A percentile compares a stretch with the other conserved stretches of the same genome.
phyloP scores from a whole-genome alignment of 1,284 basidiomycete species.

The Pterulicium gracile region DNA sequence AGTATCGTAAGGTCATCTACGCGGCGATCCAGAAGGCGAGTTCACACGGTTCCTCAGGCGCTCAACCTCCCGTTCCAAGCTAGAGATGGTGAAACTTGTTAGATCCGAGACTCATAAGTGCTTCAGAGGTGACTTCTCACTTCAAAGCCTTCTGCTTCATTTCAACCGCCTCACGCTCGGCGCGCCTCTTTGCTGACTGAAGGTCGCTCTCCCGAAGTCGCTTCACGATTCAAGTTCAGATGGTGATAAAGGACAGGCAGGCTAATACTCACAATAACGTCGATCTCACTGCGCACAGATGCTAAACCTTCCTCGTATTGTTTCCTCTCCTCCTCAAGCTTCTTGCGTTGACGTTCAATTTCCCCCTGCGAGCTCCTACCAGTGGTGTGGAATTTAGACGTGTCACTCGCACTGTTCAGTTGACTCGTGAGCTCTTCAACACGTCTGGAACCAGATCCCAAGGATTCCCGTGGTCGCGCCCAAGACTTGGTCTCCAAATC shows the following conservation, averaged over 20 bases:
- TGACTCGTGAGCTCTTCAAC: slow-evolving; percentile 65
- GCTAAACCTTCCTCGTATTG: slow-evolving; percentile 46
- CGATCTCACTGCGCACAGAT: slow-evolving; percentile 45
- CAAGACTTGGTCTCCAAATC: slow-evolving; percentile 76
- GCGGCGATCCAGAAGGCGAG: slow-evolving; percentile 22
- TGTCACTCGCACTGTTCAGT: slow-evolving; percentile 42
- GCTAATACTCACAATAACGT: slow-evolving; percentile 35
- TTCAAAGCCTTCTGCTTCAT: slow-evolving; percentile 59
- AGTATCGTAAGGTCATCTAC: not conserved
- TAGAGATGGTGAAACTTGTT: slow-evolving; percentile 16
- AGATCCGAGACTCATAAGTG: slow-evolving; percentile 3
- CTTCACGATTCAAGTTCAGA: too few relatives aligned
- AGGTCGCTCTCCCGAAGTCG: too few relatives aligned
- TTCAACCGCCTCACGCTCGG: slow-evolving; percentile 66
- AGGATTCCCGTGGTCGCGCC: slow-evolving; percentile 45
- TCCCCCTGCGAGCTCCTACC: slow-evolving; percentile 46
- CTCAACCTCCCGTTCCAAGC: slow-evolving; percentile 62
- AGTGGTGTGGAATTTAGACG: slow-evolving; percentile 34
- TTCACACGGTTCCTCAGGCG: slow-evolving; percentile 54
- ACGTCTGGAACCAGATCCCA: slow-evolving; percentile 46
- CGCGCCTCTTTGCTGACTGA: slow-evolving; percentile 58
- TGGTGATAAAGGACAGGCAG: slow-evolving; percentile 4
- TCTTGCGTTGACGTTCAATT: slow-evolving; percentile 44
- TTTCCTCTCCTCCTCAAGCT: slow-evolving; percentile 56
- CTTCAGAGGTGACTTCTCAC: too few relatives aligned